Base-by-base conservation (phyloP, 345 rosid genomes). In the Capsella bursapastoris region DNA sequence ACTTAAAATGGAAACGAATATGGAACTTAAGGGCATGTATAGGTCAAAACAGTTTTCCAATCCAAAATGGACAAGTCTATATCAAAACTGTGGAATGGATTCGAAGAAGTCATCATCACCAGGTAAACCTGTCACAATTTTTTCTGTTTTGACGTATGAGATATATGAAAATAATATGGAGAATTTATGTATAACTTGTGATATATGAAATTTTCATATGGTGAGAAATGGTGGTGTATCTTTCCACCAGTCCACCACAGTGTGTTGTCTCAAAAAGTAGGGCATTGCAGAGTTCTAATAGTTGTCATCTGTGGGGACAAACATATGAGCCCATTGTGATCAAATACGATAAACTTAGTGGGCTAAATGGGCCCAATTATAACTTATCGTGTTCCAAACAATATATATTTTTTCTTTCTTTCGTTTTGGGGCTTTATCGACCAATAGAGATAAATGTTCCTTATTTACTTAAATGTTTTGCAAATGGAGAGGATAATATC, bases 251-350 rank as follows among this genome's bases (percentile, higher is more conserved):
- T 35, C 79, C 51, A 76, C 75, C 74, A 52, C 28, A 55, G 8
- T 11, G 64, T 69, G 28, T 55, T 63, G 70, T 69, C 64, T 68
- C 32, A 5, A 22, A 57, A 29, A 49, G 38, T 40, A 50, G 68
- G 72, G 49, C 62, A 59, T 18, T 60, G 63, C 43, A 18, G 38
- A 52, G 28, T 76, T 44, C 44, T 15, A 34, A 68, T 70, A 62
- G 65, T 63, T 70, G 57, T 31, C 58, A 53, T 47, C 6, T 28
- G 80, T 70, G 58, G 80, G 71, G 52, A 58, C 64, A 3, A 66
- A 75, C 51, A 68, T 32, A 5, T 61, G 40, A 70, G 80, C 71
- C 71, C 71, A 56, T 45, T 47, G 10, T 76, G 32, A 28, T 53
- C 4, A 29, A 4, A 51, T 62, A 67, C 7, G 12, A 60, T 22